phyloP scores from a whole-genome alignment of 2,329 filamentous ascomycete genomes.

The Penicillium sp. region DNA sequence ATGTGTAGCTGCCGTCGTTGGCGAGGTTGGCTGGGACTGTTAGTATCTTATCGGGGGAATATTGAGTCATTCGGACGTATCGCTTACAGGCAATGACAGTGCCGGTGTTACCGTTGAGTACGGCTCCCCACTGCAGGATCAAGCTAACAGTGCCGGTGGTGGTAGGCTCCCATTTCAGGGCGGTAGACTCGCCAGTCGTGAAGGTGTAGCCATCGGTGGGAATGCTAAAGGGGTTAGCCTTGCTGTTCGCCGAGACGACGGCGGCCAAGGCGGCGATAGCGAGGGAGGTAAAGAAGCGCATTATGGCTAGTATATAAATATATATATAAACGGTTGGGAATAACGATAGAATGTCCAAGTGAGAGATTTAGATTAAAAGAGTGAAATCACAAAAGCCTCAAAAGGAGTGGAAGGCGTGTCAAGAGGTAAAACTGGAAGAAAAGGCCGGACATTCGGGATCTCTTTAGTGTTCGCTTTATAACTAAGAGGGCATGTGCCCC shows the following conservation, averaged over 20 bases:
- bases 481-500: not conserved
- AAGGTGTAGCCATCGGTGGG: slow-evolving; percentile 46
- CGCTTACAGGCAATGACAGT: slow-evolving; percentile 47
- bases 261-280: slow-evolving; percentile 49
- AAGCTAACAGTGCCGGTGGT: slow-evolving; percentile 54
- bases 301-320: slow-evolving; percentile 31
- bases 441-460: not conserved
- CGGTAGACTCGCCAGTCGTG: slow-evolving; percentile 48
- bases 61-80: not conserved
- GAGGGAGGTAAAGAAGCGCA: slow-evolving; percentile 48
- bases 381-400: slow-evolving; percentile 5
- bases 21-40: slow-evolving; percentile 43
- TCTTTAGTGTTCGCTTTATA: slow-evolving; percentile 1
- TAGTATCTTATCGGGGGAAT: not conserved
- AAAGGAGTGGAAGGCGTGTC: slow-evolving; percentile 6
- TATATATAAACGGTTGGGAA: not conserved
- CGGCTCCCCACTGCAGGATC: slow-evolving; percentile 49
- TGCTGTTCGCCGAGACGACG: slow-evolving; percentile 43
- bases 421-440: slow-evolving; percentile 7
- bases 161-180: slow-evolving; percentile 52
- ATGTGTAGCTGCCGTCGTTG: slow-evolving; percentile 53
- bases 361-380: slow-evolving; percentile 8
- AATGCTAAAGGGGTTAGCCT: slow-evolving; percentile 51
- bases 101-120: slow-evolving; percentile 44
- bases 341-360: slow-evolving; percentile 6